Conservation (phyloP, 2,329 filamentous ascomycete genomes). For the Phaeosphaeriaceae sp. region DNA sequence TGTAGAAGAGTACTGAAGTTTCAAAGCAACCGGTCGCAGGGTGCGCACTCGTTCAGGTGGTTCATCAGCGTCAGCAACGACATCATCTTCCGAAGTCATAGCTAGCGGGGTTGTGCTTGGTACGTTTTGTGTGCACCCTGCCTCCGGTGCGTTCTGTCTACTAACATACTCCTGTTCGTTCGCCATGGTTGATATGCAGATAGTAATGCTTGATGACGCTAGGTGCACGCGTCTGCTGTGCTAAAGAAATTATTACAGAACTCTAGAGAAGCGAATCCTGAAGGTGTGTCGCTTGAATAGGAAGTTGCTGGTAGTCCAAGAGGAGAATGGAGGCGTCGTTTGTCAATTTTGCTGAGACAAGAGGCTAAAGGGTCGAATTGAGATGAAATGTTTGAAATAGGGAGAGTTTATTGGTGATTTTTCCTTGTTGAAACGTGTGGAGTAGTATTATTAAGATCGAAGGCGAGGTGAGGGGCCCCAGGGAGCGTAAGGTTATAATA, state of each 20-base stretch:
- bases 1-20: slow-evolving; percentile 47
- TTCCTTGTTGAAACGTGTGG: slow-evolving; percentile 9
- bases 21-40: slow-evolving; percentile 49
- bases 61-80: slow-evolving; percentile 81
- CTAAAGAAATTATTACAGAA: neutral
- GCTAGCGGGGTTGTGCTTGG: slow-evolving; percentile 32
- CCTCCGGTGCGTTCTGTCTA: slow-evolving; percentile 38
- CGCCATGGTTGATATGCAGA: slow-evolving; percentile 33
- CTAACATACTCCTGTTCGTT: slow-evolving; percentile 40
- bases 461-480: slow-evolving; percentile 37
- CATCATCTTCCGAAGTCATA: slow-evolving; percentile 63
- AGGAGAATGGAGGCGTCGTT: too few relatives aligned
- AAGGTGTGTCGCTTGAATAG: too few relatives aligned
- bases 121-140: slow-evolving; percentile 30
- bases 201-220: neutral
- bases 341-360: too few relatives aligned
- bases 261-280: neutral
- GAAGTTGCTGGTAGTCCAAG: too few relatives aligned
- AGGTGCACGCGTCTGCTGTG: slow-evolving; percentile 1
- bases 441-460: slow-evolving; percentile 17
- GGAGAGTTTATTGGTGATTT: slow-evolving; percentile 7
- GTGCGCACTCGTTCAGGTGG: slow-evolving; percentile 74
- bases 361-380: too few relatives aligned
- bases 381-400: neutral
- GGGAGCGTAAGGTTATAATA: slow-evolving; percentile 48